Evolutionary conservation across 768 basidiomycete genomes (phyloP).

Genomic region (Galerina sulciceps): DNA sequence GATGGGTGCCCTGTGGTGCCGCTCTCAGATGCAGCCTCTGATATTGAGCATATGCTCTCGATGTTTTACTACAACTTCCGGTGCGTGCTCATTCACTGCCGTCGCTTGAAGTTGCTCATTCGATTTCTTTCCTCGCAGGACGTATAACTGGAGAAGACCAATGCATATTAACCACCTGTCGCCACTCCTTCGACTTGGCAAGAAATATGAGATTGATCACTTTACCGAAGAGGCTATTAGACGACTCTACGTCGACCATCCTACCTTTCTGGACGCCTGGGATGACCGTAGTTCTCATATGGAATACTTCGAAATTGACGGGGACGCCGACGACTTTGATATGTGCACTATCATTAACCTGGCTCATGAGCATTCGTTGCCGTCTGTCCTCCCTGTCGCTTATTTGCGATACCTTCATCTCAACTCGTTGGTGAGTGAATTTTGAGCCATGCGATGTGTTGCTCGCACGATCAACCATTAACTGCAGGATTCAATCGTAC

Average conservation of each 20-base stretch:
- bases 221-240: not conserved
- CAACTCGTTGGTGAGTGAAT: not conserved
- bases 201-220: conserved; percentile 6
- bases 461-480: not conserved
- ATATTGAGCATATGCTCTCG: not conserved
- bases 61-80: conserved; percentile 4
- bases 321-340: not conserved
- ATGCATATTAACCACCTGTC: not conserved
- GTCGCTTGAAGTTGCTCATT: not conserved
- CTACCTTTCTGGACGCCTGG: not conserved
- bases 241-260: not conserved
- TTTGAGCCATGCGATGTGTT: not conserved
- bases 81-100: not conserved
- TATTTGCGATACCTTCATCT: not conserved
- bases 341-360: not conserved
- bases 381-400: not conserved
- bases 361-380: not conserved
- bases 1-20: conserved; percentile 4
- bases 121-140: not conserved
- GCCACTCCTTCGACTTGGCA: conserved; percentile 3
- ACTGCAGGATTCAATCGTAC: not conserved
- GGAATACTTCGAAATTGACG: not conserved
- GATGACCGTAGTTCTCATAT: not conserved
- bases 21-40: not conserved
- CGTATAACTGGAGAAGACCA: not conserved